Evolutionary conservation across 257 asterid genomes (phyloP).

Genomic region (Phtheirospermum japonicum): DNA sequence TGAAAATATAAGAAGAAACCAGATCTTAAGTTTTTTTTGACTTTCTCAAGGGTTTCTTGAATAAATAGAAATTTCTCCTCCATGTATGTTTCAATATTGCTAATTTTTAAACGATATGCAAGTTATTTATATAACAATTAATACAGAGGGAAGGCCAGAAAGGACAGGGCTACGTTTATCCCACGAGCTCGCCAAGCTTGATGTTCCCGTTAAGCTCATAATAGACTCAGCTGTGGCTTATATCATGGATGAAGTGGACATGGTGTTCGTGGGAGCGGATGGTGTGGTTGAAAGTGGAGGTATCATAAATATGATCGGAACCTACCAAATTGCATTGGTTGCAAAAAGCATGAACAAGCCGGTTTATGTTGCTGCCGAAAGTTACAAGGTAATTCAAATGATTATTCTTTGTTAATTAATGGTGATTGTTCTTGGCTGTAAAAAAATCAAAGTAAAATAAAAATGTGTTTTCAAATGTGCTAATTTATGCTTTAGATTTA

Average conservation of each 20-base stretch:
- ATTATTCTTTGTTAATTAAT: background rate
- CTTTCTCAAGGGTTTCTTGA: no score
- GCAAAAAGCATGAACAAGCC: constrained; percentile 98
- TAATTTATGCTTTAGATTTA: no score
- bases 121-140: constrained; percentile 18
- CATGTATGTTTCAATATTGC: no score
- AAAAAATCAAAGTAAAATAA: no score
- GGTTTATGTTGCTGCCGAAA: constrained; percentile 92
- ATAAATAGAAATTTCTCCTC: no score
- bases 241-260: constrained; percentile 92
- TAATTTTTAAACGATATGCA: background rate
- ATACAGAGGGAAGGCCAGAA: constrained; percentile 93
- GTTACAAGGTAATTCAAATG: constrained; percentile 64
- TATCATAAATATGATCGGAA: constrained; percentile 95
- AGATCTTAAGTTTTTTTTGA: no score
- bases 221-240: constrained; percentile 97
- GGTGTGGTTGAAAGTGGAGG: constrained; percentile 98
- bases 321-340: constrained; percentile 90
- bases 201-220: constrained; percentile 84
- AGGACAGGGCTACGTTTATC: constrained; percentile 79
- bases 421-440: no score
- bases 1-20: no score
- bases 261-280: constrained; percentile 95
- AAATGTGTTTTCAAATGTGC: no score
- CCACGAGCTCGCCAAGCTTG: constrained; percentile 84